Base-by-base conservation (phyloP, 352 stramenopile genomes). In the Globisporangium middletonii region DNA sequence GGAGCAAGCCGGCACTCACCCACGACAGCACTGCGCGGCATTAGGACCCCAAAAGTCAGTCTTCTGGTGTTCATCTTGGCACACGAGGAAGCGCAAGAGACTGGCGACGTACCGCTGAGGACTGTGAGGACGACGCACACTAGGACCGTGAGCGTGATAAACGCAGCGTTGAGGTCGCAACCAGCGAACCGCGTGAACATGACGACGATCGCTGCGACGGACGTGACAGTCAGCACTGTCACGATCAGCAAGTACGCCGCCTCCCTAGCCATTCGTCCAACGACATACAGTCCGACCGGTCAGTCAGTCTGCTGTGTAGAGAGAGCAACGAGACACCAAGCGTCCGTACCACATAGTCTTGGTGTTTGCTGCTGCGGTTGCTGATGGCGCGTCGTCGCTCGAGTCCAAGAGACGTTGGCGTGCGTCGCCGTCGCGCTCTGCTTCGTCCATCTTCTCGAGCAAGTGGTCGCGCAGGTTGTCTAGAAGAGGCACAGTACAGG, bases 401-500 rank as follows among this genome's bases (percentile, higher is more conserved):
- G 64, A 71, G 48, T 60, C 72, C 2, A 92, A 59, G 8, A 92
- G 61, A 6, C 72, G 71, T 46, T 74, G 68, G 6, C 73, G 73
- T 44, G 71, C 69, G 50, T 88, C 78, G 1, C 79, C 61, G 50
- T 92, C 75, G 0, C 65, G 65, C 16, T 88, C 73, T 1, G 72
- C 71, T 33, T 83, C 63, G 28, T 88, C 77, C 64, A 92, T 89
- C 44, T 89, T 85, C 35, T 77, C 61, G 16, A 92, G 47, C 33
- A 92, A 69, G 44, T 74, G 89, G 64, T 89, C 82, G 0, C 76
- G 69, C 0, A 87, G 51, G 28, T 79, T 83, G 50, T 92, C 82
- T 92, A 54, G 18, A 55, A 9, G 41, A 45, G 13, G 6, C 13
- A 0, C 26, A 23, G 23, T 23, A 23, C 23, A 23, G 23, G 23